Percentiles rank a stretch among this genome's conserved stretches.
Evolutionary conservation across 2,329 filamentous ascomycete genomes (phyloP).

Genomic region (Mycocentrospora acerina): DNA sequence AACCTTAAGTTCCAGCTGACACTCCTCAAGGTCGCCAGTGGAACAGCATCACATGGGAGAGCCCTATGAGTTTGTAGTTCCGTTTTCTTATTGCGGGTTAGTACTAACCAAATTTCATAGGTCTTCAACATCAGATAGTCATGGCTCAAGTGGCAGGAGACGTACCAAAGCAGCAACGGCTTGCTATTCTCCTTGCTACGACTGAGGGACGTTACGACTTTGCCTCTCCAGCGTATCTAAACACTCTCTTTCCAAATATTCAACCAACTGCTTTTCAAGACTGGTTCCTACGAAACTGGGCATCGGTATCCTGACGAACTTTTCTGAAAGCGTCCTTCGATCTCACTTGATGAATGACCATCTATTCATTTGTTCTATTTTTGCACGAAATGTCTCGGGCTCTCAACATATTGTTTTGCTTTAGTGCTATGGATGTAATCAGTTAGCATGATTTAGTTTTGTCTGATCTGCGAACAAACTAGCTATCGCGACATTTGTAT

Average conservation of each 20-base stretch:
- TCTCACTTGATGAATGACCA: too few species aligned
- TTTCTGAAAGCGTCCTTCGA: too few species aligned
- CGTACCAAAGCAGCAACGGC: constrained; percentile 39
- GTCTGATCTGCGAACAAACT: too few species aligned
- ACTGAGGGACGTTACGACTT: constrained; percentile 70
- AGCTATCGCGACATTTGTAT: too few species aligned
- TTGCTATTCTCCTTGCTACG: constrained; percentile 67
- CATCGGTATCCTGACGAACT: constrained; percentile 28
- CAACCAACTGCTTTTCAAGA: constrained; percentile 37
- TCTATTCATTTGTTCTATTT: too few species aligned
- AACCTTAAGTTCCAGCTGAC: constrained; percentile 8
- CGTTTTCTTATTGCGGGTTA: not conserved
- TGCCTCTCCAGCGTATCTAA: constrained; percentile 58
- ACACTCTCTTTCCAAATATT: constrained; percentile 47
- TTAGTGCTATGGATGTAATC: too few species aligned
- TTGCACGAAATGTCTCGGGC: too few species aligned
- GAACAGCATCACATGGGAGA: constrained; percentile 45
- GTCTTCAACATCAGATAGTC: constrained; percentile 52
- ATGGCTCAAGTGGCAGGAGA: constrained; percentile 39
- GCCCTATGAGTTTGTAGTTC: constrained; percentile 42
- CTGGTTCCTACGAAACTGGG: constrained; percentile 44
- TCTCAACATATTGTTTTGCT: too few species aligned
- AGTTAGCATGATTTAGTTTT: too few species aligned
- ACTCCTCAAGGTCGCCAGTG: constrained; percentile 27
- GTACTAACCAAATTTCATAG: constrained; percentile 12